These are phyloP conservation scores for Termitomyces sp. DNA, from an alignment of 768 basidiomycete genomes.

Conservation along the genomic window DNA sequence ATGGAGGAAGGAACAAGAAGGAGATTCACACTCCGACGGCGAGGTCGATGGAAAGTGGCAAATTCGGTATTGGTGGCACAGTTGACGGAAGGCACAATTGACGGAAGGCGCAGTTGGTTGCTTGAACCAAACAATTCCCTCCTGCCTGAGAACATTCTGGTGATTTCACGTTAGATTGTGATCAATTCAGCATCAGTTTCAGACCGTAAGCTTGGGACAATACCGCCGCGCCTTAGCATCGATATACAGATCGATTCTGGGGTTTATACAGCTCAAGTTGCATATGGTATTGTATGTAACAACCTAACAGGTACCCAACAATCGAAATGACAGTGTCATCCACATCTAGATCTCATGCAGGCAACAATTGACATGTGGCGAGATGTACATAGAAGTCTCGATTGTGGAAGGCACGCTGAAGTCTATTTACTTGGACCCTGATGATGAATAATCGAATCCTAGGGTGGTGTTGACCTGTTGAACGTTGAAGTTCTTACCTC, in stretches of 20 bases:
- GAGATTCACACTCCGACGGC: conserved; percentile 43
- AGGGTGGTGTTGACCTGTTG: not conserved
- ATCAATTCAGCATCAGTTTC: conserved; percentile 10
- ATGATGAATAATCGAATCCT: not conserved
- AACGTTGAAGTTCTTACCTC: too few relatives aligned
- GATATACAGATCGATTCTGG: not conserved
- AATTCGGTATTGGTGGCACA: conserved; percentile 13
- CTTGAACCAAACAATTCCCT: conserved; percentile 10
- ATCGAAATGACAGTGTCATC: not conserved
- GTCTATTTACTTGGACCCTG: not conserved
- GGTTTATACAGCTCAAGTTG: not conserved
- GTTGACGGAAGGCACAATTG: conserved; percentile 16
- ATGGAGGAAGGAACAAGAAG: conserved; percentile 37
- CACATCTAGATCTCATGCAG: not conserved
- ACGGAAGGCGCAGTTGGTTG: conserved; percentile 13
- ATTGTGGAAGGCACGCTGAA: not conserved
- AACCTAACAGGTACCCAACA: not conserved
- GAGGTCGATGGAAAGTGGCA: conserved; percentile 12
- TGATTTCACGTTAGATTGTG: conserved; percentile 3
- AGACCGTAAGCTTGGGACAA: not conserved
- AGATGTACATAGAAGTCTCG: not conserved
- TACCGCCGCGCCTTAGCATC: not conserved
- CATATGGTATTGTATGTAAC: too few relatives aligned
- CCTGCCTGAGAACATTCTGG: conserved; percentile 11
- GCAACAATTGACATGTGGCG: not conserved